A percentile compares a stretch with the other conserved stretches of the same genome.
These are phyloP conservation scores for Coniochaeta prunicola DNA, from an alignment of 2,329 filamentous ascomycete species.

Conservation along the genomic window DNA sequence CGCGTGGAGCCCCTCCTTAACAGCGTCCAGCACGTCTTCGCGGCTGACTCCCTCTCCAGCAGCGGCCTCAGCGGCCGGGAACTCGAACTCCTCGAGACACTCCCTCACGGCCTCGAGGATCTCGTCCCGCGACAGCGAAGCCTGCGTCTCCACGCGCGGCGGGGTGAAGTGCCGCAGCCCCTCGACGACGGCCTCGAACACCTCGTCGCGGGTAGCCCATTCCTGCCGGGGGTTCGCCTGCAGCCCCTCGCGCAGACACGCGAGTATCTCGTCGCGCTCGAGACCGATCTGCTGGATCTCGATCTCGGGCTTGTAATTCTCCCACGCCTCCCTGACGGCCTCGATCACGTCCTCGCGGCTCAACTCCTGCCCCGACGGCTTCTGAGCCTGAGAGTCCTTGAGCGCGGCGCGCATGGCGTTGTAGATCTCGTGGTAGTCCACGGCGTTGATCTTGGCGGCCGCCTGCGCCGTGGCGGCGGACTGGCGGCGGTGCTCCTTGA, in stretches of 20 bases:
- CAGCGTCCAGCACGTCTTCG: conserved; percentile 57
- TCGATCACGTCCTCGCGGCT: conserved; percentile 78
- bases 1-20: conserved; percentile 49
- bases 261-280: conserved; percentile 82
- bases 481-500: conserved; percentile 67
- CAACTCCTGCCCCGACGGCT: conserved; percentile 41
- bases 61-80: conserved; percentile 54
- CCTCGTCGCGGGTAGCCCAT: conserved; percentile 69
- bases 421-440: conserved; percentile 82
- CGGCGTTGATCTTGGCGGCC: conserved; percentile 48
- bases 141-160: conserved; percentile 62
- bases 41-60: conserved; percentile 46
- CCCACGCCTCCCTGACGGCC: conserved; percentile 85
- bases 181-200: conserved; percentile 78
- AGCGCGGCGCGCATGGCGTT: conserved; percentile 73
- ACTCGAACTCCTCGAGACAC: conserved; percentile 79
- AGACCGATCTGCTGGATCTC: conserved; percentile 85
- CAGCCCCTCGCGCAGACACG: conserved; percentile 79
- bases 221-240: conserved; percentile 47
- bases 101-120: conserved; percentile 78
- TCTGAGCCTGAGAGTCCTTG: conserved; percentile 48
- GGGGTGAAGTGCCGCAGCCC: conserved; percentile 75
- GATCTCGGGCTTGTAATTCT: conserved; percentile 89
- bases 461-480: conserved; percentile 49
- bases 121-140: conserved; percentile 70